Evolutionary conservation across 2,329 filamentous ascomycete genomes (phyloP).

Genomic region (Colletotrichum noveboracense): DNA sequence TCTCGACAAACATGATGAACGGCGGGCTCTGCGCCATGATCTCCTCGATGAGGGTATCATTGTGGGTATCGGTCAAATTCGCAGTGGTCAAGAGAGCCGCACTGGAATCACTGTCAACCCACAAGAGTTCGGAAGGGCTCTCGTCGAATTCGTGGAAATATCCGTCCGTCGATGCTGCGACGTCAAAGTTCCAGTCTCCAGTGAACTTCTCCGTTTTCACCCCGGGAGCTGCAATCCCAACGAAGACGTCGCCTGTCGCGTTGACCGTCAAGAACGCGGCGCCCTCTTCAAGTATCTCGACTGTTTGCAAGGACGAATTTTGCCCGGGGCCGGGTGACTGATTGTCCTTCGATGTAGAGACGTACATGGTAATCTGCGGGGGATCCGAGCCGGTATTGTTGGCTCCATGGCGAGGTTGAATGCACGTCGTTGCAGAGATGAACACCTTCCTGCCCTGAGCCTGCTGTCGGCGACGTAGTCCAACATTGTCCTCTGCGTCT

Average conservation of each 20-base stretch:
- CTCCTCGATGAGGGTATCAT: constrained; percentile 59
- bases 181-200: constrained; percentile 78
- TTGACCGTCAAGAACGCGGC: constrained; percentile 70
- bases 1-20: constrained; percentile 80
- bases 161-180: constrained; percentile 82
- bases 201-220: constrained; percentile 60
- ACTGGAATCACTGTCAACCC: constrained; percentile 84
- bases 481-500: constrained; percentile 19
- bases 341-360: constrained; percentile 71
- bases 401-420: constrained; percentile 68
- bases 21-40: constrained; percentile 59
- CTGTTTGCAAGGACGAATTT: constrained; percentile 48
- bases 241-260: constrained; percentile 71
- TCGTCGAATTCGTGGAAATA: constrained; percentile 74
- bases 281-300: constrained; percentile 65
- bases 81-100: constrained; percentile 81
- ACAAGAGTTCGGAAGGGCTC: constrained; percentile 64
- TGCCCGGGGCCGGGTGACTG: constrained; percentile 68
- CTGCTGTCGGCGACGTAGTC: constrained; percentile 29
- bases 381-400: constrained; percentile 51
- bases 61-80: constrained; percentile 65
- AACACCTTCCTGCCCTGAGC: constrained; percentile 62
- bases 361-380: constrained; percentile 78
- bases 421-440: constrained; percentile 86
- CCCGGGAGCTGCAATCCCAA: constrained; percentile 76